Evolutionary conservation across 352 stramenopile species (phyloP).

Genomic region (Plasmopara viticola): DNA sequence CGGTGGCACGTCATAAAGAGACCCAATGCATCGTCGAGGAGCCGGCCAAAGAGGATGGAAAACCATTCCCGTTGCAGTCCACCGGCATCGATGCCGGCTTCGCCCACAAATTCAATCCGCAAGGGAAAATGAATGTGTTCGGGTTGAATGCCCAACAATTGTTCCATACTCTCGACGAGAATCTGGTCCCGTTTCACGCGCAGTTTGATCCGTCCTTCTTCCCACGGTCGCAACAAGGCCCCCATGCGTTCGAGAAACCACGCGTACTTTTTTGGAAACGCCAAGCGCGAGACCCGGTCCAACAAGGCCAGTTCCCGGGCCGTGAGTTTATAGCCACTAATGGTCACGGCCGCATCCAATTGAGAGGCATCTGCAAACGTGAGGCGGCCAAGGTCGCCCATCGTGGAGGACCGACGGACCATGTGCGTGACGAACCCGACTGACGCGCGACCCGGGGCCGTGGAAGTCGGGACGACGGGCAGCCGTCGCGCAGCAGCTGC

Average conservation of each 20-base stretch:
- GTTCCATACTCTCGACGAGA: slow-evolving; percentile 76
- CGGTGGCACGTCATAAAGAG: slow-evolving; percentile 74
- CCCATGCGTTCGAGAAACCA: slow-evolving; percentile 81
- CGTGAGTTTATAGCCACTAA: slow-evolving; percentile 54
- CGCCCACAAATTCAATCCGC: slow-evolving; percentile 82
- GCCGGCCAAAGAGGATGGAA: slow-evolving; percentile 62
- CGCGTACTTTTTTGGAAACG: slow-evolving; percentile 75
- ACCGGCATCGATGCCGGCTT: slow-evolving; percentile 70
- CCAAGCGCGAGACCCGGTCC: slow-evolving; percentile 53
- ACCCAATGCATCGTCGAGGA: slow-evolving; percentile 58
- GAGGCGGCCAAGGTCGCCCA: slow-evolving; percentile 39
- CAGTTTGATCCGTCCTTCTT: slow-evolving; percentile 81
- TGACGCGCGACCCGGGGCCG: slow-evolving; percentile 30
- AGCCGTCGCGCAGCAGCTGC: slow-evolving; percentile 18
- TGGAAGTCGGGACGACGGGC: slow-evolving; percentile 13
- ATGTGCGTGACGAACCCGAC: slow-evolving; percentile 67
- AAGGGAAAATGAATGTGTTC: slow-evolving; percentile 77
- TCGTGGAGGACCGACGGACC: slow-evolving; percentile 49
- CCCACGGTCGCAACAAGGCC: slow-evolving; percentile 54
- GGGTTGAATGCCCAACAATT: slow-evolving; percentile 63
- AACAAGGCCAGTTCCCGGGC: slow-evolving; percentile 53
- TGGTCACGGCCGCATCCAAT: slow-evolving; percentile 56
- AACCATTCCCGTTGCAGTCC: slow-evolving; percentile 80
- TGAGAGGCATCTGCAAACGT: slow-evolving; percentile 64
- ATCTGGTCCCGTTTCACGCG: slow-evolving; percentile 67